Conservation (phyloP, 768 basidiomycete species). For the Dacryopinax spathularia region DNA sequence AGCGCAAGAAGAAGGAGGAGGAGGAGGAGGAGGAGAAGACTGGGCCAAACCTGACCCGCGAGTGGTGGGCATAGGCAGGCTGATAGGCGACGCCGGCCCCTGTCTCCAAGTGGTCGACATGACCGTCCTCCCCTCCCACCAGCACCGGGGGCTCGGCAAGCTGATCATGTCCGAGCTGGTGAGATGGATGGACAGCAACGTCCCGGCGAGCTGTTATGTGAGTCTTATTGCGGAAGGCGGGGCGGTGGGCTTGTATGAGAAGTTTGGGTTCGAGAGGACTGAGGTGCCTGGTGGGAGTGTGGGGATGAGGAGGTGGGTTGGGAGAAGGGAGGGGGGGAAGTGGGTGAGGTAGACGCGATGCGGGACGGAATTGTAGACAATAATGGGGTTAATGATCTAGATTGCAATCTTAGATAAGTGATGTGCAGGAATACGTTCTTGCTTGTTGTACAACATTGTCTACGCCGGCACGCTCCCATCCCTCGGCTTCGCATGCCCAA, state of each 20-base stretch:
- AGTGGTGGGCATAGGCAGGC: not conserved
- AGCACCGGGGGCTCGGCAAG: not conserved
- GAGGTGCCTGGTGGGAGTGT: not conserved
- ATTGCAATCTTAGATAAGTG: no score
- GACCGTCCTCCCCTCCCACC: not conserved
- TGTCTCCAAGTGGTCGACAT: not conserved
- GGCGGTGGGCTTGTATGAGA: not conserved
- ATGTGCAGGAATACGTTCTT: no score
- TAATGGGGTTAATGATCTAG: no score
- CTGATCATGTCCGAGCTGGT: not conserved
- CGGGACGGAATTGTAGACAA: no score
- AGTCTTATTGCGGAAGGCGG: not conserved
- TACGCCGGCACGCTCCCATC: not conserved
- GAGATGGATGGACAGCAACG: not conserved
- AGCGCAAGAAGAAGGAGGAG: not conserved
- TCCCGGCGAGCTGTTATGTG: not conserved
- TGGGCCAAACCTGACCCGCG: not conserved
- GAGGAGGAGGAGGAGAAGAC: not conserved
- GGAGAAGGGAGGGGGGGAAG: not conserved
- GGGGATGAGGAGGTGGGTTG: not conserved
- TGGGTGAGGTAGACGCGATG: no score
- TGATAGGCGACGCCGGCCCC: not conserved
- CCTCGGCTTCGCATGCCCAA: conserved; percentile 5
- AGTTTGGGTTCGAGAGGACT: not conserved
- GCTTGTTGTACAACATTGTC: conserved; percentile 2